Percentiles rank a stretch among this genome's conserved stretches.
phyloP scores from a whole-genome alignment of 495 filamentous ascomycete species.

The Tuber microsphaerosporum region DNA sequence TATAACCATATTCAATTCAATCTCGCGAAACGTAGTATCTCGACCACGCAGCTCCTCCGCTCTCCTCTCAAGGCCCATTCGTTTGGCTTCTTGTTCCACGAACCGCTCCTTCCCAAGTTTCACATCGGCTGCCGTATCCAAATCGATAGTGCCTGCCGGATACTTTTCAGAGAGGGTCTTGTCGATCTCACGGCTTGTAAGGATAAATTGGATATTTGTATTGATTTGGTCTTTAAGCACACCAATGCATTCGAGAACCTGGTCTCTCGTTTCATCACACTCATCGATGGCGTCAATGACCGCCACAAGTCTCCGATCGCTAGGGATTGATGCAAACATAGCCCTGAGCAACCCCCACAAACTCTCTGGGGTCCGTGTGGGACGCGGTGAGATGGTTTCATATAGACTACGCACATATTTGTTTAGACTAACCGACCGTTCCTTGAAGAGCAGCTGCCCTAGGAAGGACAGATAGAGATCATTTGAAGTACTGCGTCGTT shows the following conservation, averaged over 20 bases:
- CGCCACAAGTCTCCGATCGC: slow-evolving; percentile 2
- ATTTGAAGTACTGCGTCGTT: slow-evolving; percentile 1
- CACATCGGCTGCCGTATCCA: background rate
- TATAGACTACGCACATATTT: slow-evolving; percentile 5
- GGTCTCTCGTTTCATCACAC: slow-evolving; percentile 1
- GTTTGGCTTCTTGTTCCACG: background rate
- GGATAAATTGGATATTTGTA: background rate
- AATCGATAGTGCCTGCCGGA: slow-evolving; percentile 1
- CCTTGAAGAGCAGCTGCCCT: slow-evolving; percentile 2
- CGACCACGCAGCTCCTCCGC: background rate
- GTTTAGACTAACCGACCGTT: slow-evolving; percentile 4
- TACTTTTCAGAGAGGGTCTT: background rate
- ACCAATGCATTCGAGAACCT: slow-evolving; percentile 1
- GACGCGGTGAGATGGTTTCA: background rate
- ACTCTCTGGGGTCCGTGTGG: background rate
- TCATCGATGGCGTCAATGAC: slow-evolving; percentile 4
- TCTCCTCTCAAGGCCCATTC: background rate
- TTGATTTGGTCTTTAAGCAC: slow-evolving; percentile 7
- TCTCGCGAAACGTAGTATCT: background rate
- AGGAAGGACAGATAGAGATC: slow-evolving; percentile 1
- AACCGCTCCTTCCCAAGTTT: background rate
- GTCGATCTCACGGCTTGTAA: background rate
- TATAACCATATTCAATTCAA: background rate
- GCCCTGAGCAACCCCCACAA: background rate
- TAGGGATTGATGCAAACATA: background rate